A percentile compares a stretch with the other conserved stretches of the same genome.
These are phyloP conservation scores for Alternaria panax DNA, from an alignment of 2,329 filamentous ascomycete species.

Conservation along the genomic window DNA sequence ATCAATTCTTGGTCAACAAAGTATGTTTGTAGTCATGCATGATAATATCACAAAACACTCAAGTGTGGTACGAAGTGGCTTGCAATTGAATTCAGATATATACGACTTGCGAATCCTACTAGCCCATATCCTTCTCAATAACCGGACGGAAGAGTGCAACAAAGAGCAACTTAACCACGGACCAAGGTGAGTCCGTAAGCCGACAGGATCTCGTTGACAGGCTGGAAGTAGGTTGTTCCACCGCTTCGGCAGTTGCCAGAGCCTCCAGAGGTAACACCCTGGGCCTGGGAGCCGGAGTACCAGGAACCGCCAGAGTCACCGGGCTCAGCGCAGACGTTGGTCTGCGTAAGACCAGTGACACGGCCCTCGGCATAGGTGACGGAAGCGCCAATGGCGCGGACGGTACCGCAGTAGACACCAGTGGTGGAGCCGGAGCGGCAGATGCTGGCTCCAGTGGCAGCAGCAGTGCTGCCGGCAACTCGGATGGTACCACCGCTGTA, in stretches of 20 bases:
- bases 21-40: background rate
- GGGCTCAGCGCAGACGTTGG: slow-evolving; percentile 53
- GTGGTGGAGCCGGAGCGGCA: slow-evolving; percentile 55
- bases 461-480: slow-evolving; percentile 51
- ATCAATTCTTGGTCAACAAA: background rate
- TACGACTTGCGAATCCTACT: background rate
- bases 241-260: slow-evolving; percentile 50
- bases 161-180: slow-evolving; percentile 26
- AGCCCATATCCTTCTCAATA: background rate
- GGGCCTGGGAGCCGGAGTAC: slow-evolving; percentile 53
- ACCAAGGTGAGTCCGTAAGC: slow-evolving; percentile 45
- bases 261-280: slow-evolving; percentile 55
- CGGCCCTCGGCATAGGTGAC: slow-evolving; percentile 52
- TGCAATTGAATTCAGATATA: background rate
- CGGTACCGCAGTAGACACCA: slow-evolving; percentile 51
- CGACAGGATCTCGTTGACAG: slow-evolving; percentile 53
- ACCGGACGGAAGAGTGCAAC: background rate
- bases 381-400: slow-evolving; percentile 47
- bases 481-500: slow-evolving; percentile 46
- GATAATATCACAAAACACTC: background rate
- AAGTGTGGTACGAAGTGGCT: background rate
- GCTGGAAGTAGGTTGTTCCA: slow-evolving; percentile 54
- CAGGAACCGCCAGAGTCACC: slow-evolving; percentile 54
- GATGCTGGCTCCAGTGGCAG: slow-evolving; percentile 48
- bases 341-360: slow-evolving; percentile 53